phyloP scores from a whole-genome alignment of 441 rosid species.

The Eruca vesicaria region DNA sequence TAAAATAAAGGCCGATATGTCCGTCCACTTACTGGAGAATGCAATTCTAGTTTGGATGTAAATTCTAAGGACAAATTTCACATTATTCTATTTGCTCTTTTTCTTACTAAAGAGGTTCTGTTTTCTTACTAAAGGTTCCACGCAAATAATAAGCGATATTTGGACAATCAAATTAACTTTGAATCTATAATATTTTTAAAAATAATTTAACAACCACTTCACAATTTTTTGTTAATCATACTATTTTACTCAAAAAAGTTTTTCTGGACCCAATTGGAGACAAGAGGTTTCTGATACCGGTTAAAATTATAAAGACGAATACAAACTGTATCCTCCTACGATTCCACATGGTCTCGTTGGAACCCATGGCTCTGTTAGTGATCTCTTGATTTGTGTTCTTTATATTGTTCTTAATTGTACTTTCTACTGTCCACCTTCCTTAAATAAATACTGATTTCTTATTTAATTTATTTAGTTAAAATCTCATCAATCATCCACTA shows the following conservation, averaged over 20 bases:
- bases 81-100: neutral
- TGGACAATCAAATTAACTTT: neutral
- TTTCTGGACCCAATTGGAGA: neutral
- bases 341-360: slow-evolving; percentile 33
- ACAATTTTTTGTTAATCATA: neutral
- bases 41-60: neutral
- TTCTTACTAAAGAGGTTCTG: neutral
- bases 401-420: slow-evolving; percentile 20
- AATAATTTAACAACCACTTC: neutral
- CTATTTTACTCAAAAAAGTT: neutral
- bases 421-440: neutral
- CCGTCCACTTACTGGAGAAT: neutral
- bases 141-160: neutral
- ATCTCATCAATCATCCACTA: slow-evolving; percentile 22
- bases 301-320: neutral
- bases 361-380: slow-evolving; percentile 24
- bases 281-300: neutral
- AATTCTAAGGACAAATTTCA: neutral
- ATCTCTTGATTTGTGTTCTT: neutral
- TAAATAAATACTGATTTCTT: neutral
- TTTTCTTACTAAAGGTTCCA: neutral
- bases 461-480: neutral
- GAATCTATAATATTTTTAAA: neutral
- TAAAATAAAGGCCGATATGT: neutral
- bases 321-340: neutral